Base-by-base conservation (phyloP, 1,284 basidiomycete genomes). In the Ustilago nuda region DNA sequence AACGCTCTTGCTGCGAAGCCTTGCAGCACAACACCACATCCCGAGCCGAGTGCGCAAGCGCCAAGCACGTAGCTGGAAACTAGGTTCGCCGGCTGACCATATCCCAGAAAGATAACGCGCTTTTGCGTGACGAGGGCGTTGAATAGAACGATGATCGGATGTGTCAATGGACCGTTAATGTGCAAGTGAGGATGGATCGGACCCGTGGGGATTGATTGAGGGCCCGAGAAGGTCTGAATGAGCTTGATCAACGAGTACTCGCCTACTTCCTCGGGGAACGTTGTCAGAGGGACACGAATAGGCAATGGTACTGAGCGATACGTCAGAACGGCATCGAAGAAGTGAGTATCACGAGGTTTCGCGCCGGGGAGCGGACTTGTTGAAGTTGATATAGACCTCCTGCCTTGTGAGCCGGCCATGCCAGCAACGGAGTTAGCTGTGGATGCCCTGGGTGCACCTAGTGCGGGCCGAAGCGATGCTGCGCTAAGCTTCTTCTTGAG, bases 221-320 rank as follows among this genome's bases (percentile, higher is more conserved):
- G 89, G 7, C 89, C 89, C 4, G 93, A 93, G 86, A 98, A 98
- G 3, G 92, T 92, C 83, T 93, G 92, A 71, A 98, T 91, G 51
- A 98, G 89, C 75, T 92, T 91, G 68, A 95, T 95, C 68, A 98
- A 87, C 19, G 95, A 98, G 87, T 95, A 98, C 94, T 98, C 95
- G 61, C 95, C 95, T 61, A 99, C 93, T 88, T 99, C 95, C 85
- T 96, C 94, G 0, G 92, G 73, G 36, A 84, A 84, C 6, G 68
- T 66, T 50, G 73, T 72, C 15, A 82, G 66, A 5, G 84, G 84
- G 12, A 84, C 61, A 2, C 79, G 68, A 2, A 84, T 72, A 3
- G 76, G 77, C 12, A 84, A 39, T 8, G 63, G 58, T 4, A 80
- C 59, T 48, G 75, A 70, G 43, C 79, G 71, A 35, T 94, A 97